Base-by-base conservation (phyloP, 1,139 yeast genomes). In the Candida glucosophila region DNA sequence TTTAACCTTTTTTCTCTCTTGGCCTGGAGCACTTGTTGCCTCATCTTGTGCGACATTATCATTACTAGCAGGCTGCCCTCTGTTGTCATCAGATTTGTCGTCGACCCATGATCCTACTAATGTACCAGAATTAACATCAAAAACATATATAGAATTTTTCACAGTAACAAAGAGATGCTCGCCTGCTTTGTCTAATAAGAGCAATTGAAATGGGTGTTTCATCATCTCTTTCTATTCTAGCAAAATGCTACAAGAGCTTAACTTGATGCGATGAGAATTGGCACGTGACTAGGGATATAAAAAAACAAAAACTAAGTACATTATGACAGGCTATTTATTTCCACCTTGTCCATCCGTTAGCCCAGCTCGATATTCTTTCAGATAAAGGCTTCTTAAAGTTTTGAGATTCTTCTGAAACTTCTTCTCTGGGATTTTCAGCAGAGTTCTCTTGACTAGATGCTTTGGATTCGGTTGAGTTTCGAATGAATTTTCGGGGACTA, bases 161-260 rank as follows among this genome's bases (percentile, higher is more conserved):
- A 72, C 67, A 1, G 78, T 60, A 1, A 70, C 65, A 48, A 69
- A 77, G 12, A 80, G 46, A 20, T 63, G 51, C 3, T 58, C 48
- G 1, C 75, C 74, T 14, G 53, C 46, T 6, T 44, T 42, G 39
- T 58, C 66, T 12, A 68, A 42, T 6, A 64, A 44, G 4, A 75
- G 47, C 23, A 69, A 59, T 43, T 78, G 88, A 44, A 73, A 71
- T 17, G 90, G 90, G 41, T 79, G 88, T 43, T 74, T 74, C 74
- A 77, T 65, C 14, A 12, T 25, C 20, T n/a, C 15, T n/a, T 19
- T 7, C 8, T 7, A 9, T 6, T 6, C 20, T 19, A 10, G 20
- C n/a, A n/a, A n/a, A n/a, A n/a, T n/a, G n/a, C n/a, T n/a, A n/a
- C n/a, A n/a, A n/a, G n/a, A n/a, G n/a, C n/a, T n/a, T n/a, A n/a